A percentile compares a stretch with the other conserved stretches of the same genome.
phyloP scores from a whole-genome alignment of 2,329 filamentous ascomycete species.

The Podosphaera fusca region DNA sequence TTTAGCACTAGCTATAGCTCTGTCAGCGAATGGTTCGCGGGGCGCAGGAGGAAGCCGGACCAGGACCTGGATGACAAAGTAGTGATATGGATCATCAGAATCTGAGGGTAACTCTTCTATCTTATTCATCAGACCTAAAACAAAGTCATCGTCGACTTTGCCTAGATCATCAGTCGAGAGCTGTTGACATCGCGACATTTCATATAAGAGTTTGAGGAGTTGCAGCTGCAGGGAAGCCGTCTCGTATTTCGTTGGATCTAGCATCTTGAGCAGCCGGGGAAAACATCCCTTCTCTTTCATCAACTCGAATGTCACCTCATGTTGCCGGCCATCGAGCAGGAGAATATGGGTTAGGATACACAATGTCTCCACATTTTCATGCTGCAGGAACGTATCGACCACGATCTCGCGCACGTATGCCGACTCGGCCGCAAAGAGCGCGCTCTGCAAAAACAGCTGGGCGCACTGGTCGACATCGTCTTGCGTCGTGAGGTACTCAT shows the following conservation, averaged over 20 bases:
- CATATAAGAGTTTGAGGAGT: conserved; percentile 74
- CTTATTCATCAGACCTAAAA: conserved; percentile 62
- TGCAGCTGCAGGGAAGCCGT: conserved; percentile 55
- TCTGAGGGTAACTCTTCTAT: conserved; percentile 79
- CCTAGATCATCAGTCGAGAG: conserved; percentile 53
- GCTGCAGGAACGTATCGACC: conserved; percentile 72
- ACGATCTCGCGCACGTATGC: conserved; percentile 86
- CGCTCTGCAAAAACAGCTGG: conserved; percentile 52
- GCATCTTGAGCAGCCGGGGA: conserved; percentile 57
- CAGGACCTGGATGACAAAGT: conserved; percentile 77
- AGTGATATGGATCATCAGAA: conserved; percentile 80
- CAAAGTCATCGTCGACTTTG: conserved; percentile 59
- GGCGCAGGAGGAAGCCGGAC: conserved; percentile 27
- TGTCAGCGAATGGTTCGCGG: conserved; percentile 3
- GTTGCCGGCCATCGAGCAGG: conserved; percentile 60
- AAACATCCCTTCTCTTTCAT: conserved; percentile 81
- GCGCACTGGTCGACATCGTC: conserved; percentile 63
- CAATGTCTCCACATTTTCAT: conserved; percentile 61
- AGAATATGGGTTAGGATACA: conserved; percentile 68
- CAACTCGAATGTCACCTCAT: conserved; percentile 58
- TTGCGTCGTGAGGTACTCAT: conserved; percentile 50
- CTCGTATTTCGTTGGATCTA: conserved; percentile 37
- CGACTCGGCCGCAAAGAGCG: conserved; percentile 48
- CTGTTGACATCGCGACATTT: conserved; percentile 83
- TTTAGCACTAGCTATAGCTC: conserved; percentile 65